A percentile compares a stretch with the other conserved stretches of the same genome.
Evolutionary conservation across 169 alveolate genomes (phyloP).

Genomic region (Eimeria necatrix): DNA sequence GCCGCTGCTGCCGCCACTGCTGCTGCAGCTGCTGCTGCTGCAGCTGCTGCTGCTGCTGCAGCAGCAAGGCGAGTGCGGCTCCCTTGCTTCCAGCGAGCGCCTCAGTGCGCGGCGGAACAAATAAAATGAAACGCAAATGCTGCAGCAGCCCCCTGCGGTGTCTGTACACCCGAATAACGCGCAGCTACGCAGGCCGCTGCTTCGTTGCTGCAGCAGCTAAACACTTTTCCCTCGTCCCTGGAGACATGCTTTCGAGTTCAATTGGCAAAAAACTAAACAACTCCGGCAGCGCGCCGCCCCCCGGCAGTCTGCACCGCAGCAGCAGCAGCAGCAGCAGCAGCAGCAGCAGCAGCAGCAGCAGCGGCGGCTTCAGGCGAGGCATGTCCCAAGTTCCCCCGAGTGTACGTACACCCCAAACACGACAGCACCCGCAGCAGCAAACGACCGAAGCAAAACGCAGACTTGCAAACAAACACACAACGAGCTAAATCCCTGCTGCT

Average conservation of each 20-base stretch:
- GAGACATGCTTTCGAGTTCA: slow-evolving; percentile 83
- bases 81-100: too few species aligned
- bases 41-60: background rate
- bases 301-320: slow-evolving; percentile 76
- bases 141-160: too few species aligned
- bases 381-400: too few species aligned
- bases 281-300: slow-evolving; percentile 83
- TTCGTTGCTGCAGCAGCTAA: slow-evolving; percentile 9
- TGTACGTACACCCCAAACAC: background rate
- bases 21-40: background rate
- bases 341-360: slow-evolving; percentile 19
- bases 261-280: slow-evolving; percentile 81
- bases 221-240: slow-evolving; percentile 73
- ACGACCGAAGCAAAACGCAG: too few species aligned
- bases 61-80: too few species aligned
- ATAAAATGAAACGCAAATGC: too few species aligned
- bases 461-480: too few species aligned
- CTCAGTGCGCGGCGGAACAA: too few species aligned
- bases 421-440: background rate
- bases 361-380: too few species aligned
- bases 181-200: background rate
- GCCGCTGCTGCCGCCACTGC: background rate
- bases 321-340: background rate
- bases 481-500: too few species aligned
- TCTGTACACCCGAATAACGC: background rate